phyloP scores from a whole-genome alignment of 108 stramenopile species.

The Schizochytrium sp. region DNA sequence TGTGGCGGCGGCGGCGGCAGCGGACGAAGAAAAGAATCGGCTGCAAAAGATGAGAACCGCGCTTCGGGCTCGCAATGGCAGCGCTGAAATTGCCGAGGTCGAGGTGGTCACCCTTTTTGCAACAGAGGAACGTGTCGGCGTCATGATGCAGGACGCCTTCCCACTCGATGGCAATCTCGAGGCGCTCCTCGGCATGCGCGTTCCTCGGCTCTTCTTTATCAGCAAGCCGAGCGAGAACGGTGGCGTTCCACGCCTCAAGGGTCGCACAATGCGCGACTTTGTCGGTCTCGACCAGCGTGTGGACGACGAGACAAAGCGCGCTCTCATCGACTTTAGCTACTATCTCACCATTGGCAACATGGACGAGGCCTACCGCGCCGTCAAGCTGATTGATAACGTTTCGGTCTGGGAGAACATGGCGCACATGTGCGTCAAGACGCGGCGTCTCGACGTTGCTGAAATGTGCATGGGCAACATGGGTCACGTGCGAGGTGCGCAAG shows the following conservation, averaged over 20 bases:
- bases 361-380: constrained; percentile 58
- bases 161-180: constrained; percentile 28
- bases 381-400: constrained; percentile 42
- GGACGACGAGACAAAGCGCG: constrained; percentile 23
- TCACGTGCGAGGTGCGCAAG: constrained; percentile 46
- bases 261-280: constrained; percentile 54
- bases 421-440: constrained; percentile 62
- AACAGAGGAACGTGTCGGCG: constrained; percentile 25
- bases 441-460: constrained; percentile 62
- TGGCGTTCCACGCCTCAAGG: neutral
- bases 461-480: constrained; percentile 62
- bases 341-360: constrained; percentile 49
- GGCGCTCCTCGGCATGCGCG: constrained; percentile 44
- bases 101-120: neutral
- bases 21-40: neutral
- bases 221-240: constrained; percentile 17
- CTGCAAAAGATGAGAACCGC: neutral
- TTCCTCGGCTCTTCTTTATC: constrained; percentile 50
- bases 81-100: neutral
- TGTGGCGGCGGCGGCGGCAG: neutral
- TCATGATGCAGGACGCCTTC: constrained; percentile 49
- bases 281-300: constrained; percentile 45
- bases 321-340: constrained; percentile 56
- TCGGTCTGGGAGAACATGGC: constrained; percentile 64
- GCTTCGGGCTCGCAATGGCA: neutral